These are phyloP conservation scores for Baeospora myosura DNA, from an alignment of 1,284 basidiomycete species.

Conservation along the genomic window DNA sequence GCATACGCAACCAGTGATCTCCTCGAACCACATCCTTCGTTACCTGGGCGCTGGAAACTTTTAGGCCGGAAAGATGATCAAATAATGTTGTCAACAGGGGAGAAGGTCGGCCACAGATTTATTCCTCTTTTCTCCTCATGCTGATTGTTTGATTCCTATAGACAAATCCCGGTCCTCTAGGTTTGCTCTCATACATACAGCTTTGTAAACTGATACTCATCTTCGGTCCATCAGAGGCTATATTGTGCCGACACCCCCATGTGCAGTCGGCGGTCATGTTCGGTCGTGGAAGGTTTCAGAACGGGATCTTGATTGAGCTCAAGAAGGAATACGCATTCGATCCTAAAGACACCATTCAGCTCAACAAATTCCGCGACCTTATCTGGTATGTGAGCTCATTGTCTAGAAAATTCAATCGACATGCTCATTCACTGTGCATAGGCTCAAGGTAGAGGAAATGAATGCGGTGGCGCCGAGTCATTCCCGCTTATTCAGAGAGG, in stretches of 20 bases:
- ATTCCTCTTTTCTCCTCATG: slow-evolving; percentile 1
- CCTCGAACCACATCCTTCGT: slow-evolving; percentile 36
- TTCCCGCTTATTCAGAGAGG: slow-evolving; percentile 33
- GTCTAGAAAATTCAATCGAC: neutral
- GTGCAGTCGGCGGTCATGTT: slow-evolving; percentile 24
- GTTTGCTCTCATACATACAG: slow-evolving; percentile 10
- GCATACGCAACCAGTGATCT: slow-evolving; percentile 34
- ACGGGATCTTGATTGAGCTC: slow-evolving; percentile 25
- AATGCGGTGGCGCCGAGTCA: slow-evolving; percentile 34
- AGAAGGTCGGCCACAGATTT: slow-evolving; percentile 38
- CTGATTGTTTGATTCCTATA: slow-evolving; percentile 5
- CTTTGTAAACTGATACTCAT: neutral
- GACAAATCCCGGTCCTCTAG: slow-evolving; percentile 31
- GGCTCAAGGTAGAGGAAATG: slow-evolving; percentile 29
- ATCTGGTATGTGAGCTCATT: slow-evolving; percentile 22
- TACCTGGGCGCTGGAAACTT: slow-evolving; percentile 34
- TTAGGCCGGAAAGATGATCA: slow-evolving; percentile 44
- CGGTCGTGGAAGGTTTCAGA: slow-evolving; percentile 23
- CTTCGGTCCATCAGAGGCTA: slow-evolving; percentile 14
- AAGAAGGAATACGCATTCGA: slow-evolving; percentile 18
- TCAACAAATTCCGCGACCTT: slow-evolving; percentile 18
- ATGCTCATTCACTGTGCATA: slow-evolving; percentile 10
- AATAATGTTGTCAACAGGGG: slow-evolving; percentile 43
- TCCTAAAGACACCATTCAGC: slow-evolving; percentile 15
- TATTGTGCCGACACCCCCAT: slow-evolving; percentile 19